Percentiles rank a stretch among this genome's conserved stretches.
Evolutionary conservation across 148 eudicot species (phyloP).

Genomic region (Amaranthus cruentus): DNA sequence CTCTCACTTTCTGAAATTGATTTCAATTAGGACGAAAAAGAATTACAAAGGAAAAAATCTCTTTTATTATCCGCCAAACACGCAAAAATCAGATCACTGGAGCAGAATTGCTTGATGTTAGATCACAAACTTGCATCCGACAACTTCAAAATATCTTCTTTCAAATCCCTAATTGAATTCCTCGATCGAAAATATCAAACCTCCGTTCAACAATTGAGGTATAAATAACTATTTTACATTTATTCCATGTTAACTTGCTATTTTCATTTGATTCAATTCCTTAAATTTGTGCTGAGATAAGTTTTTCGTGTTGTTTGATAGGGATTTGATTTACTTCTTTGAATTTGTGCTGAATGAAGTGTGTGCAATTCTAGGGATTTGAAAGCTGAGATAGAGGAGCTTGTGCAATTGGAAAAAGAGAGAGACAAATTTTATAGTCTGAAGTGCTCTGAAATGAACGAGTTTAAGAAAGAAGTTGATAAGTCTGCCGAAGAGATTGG

Average conservation of each 20-base stretch:
- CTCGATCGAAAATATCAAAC: conserved; percentile 27
- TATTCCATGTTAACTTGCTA: neutral
- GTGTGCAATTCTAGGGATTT: conserved; percentile 20
- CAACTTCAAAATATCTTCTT: conserved; percentile 32
- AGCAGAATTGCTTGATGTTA: conserved; percentile 39
- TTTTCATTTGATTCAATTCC: neutral
- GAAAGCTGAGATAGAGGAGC: conserved; percentile 34
- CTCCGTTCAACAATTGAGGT: conserved; percentile 33
- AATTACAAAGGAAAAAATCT: conserved; percentile 33
- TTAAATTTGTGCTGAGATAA: neutral
- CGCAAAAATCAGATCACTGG: conserved; percentile 28
- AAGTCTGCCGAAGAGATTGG: conserved; percentile 24
- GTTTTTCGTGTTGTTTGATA: neutral
- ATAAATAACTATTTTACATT: neutral
- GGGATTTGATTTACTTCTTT: neutral
- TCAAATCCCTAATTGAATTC: conserved; percentile 32
- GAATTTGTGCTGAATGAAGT: neutral
- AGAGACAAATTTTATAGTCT: conserved; percentile 23
- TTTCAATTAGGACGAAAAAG: conserved; percentile 39
- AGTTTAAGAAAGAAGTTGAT: conserved; percentile 24
- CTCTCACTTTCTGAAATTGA: neutral
- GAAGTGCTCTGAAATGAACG: conserved; percentile 29
- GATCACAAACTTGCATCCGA: conserved; percentile 40
- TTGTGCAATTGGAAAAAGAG: conserved; percentile 34
- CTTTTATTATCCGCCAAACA: conserved; percentile 31